Percentiles rank a stretch among this genome's conserved stretches.
phyloP scores from a whole-genome alignment of 257 asterid genomes.

The Haberlea rhodopensis region DNA sequence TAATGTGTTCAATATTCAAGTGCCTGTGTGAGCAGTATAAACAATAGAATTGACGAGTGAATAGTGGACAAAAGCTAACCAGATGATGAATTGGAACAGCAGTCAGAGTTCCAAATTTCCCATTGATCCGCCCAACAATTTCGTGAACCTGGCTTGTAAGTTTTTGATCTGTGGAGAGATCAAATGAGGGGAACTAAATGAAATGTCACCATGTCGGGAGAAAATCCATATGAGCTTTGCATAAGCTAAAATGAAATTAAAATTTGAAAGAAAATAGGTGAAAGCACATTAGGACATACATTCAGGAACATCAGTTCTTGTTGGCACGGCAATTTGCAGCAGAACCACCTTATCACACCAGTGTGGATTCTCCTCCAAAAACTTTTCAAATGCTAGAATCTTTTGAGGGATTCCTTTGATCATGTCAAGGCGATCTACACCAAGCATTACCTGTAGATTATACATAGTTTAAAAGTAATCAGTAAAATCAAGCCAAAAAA shows the following conservation, averaged over 20 bases:
- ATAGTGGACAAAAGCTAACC: constrained; percentile 48
- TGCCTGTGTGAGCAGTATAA: constrained; percentile 13
- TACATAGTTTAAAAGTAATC: constrained; percentile 7
- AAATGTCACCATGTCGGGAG: constrained; percentile 6
- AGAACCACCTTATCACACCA: constrained; percentile 93
- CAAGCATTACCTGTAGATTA: constrained; percentile 75
- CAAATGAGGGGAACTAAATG: constrained; percentile 24
- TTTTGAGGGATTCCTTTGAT: constrained; percentile 95
- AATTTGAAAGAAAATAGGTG: constrained; percentile 8
- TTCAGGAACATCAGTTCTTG: constrained; percentile 96
- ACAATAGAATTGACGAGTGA: neutral
- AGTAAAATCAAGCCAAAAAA: constrained; percentile 1
- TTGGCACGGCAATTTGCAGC: constrained; percentile 96
- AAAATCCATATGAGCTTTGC: constrained; percentile 10
- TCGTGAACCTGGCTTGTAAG: constrained; percentile 99
- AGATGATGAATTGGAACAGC: constrained; percentile 97
- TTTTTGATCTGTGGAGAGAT: constrained; percentile 67
- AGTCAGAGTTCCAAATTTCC: constrained; percentile 83
- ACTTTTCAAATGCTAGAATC: constrained; percentile 88
- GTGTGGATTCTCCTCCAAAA: constrained; percentile 75
- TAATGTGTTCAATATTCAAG: constrained; percentile 7
- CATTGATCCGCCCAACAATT: constrained; percentile 97
- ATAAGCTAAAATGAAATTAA: constrained; percentile 3
- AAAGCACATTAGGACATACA: constrained; percentile 49
- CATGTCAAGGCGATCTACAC: constrained; percentile 98